Evolutionary conservation across 768 basidiomycete species (phyloP), one percentile per base, ranked within the genome.

Genomic region (Rhodotorula diobovata): DNA sequence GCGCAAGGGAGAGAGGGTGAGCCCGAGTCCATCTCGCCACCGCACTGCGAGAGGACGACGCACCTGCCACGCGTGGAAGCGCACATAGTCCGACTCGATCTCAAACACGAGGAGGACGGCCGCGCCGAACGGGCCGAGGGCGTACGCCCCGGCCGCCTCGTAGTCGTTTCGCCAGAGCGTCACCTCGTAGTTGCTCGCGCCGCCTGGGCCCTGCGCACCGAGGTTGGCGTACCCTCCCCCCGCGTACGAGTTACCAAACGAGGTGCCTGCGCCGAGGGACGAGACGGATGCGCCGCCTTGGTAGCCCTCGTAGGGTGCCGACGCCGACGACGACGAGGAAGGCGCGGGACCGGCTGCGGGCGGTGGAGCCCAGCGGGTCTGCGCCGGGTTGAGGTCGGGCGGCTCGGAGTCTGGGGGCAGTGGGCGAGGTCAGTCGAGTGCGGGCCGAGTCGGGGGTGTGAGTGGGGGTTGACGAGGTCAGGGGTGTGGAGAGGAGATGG

Each of bases 71-170:
- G 57, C 48, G 11, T 73, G 72, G n/a, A 62, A 73, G 23, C 72
- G 20, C 7, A 73, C 66, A 32, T 46, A 73, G n/a, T 73, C 72
- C n/a, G 67, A 67, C 66, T 73, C 68, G 8, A 67, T 54, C 66
- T 73, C 72, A n/a, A 59, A 50, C 12, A 73, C 37, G 20, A 73
- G n/a, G 18, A 67, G 21, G 16, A 41, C 32, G 23, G 62, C 65
- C 6, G 72, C 72, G 2, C 72, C 72, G 34, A 73, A 54, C 58
- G 72, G 68, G 10, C 72, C 72, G 25, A 73, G 32, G 1, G 37
- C 41, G 16, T 70, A 73, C 3, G 55, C 54, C 0, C 53, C 35
- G n/a, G 62, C 58, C 14, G 50, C 68, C 4, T 59, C 57, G 28
- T 41, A 57, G n/a, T 46, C 61, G 21, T 67, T 54, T 2, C 62